Base-by-base conservation (phyloP, 2,329 filamentous ascomycete species). In the Phyllosticta citrichinensis region DNA sequence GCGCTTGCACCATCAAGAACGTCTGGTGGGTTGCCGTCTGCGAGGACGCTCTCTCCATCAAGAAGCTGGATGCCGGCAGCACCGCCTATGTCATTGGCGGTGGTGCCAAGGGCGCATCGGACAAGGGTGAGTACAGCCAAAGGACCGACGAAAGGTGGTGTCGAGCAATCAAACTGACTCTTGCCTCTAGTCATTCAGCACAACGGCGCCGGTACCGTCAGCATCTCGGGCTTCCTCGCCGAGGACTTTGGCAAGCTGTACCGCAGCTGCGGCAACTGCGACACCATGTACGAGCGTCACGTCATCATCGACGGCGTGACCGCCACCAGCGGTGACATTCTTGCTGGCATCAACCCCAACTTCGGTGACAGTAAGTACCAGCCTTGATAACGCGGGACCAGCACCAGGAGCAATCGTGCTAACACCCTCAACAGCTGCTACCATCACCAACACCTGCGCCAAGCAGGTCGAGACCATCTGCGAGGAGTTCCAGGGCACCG, bases 361-460 rank as follows among this genome's bases (percentile, higher is more conserved):
- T 30, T 52, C 19, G 55, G 59, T 25, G 54, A 61, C 59, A 57
- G 51, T 58, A 40, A 22, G 22, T 22, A 22, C 22, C 22, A 22
- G 19, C 10, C 19, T 20, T 12, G n/a, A n/a, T 22, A 3, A 22
- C 22, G 3, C 47, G 4, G 22, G 3, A 11, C 56, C 3, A n/a
- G n/a, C 3, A n/a, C 10, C 0, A 8, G 2, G 17, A 25, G 25
- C 14, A 14, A 10, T 10, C 35, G 10, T 17, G 70, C 70, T 55
- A 80, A 79, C 73, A 78, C 75, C 55, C 76, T 76, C 22, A 5
- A 30, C 76, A 79, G 75, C 74, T 1, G 77, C 76, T 58, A 74
- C 67, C 8, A 73, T 79, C 63, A 74, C 71, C 61, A 76, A 77
- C 63, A 74, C 74, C 17, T 74, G 72, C 55, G 67, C 67, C 55